phyloP scores from a whole-genome alignment of 108 stramenopile species.

The Cylindrotheca closterium region DNA sequence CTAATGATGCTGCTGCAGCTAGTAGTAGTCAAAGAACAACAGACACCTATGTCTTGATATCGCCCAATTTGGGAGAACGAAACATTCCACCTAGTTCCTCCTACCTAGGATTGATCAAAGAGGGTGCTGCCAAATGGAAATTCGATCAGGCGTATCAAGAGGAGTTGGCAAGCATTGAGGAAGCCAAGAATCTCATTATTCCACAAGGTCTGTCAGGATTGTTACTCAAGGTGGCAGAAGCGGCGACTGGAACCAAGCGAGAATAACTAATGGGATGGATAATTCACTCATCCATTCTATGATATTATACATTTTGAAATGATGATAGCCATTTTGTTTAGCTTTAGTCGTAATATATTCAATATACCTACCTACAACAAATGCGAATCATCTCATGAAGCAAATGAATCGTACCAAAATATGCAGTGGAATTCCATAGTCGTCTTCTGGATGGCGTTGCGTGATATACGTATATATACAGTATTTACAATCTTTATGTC shows the following conservation, averaged over 20 bases:
- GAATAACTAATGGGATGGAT: background rate
- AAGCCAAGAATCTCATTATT: conserved; percentile 33
- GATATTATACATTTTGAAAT: background rate
- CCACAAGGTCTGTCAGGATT: conserved; percentile 38
- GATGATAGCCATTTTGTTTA: background rate
- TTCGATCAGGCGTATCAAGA: conserved; percentile 58
- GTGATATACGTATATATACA: too few relatives aligned
- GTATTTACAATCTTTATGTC: too few relatives aligned
- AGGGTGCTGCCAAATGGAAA: conserved; percentile 59
- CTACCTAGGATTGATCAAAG: conserved; percentile 61
- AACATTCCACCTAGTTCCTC: conserved; percentile 58
- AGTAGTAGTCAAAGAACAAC: too few relatives aligned
- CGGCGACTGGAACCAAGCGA: background rate
- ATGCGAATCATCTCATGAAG: too few relatives aligned
- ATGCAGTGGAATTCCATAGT: too few relatives aligned
- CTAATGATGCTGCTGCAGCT: conserved; percentile 18
- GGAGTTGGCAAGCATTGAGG: conserved; percentile 30
- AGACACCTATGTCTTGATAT: conserved; percentile 56
- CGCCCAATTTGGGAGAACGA: conserved; percentile 8
- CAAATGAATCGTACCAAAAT: too few relatives aligned
- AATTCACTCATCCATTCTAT: too few relatives aligned
- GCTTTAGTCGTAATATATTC: background rate
- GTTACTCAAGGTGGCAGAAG: conserved; percentile 32
- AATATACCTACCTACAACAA: too few relatives aligned
- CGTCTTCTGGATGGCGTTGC: too few relatives aligned